Evolutionary conservation across 2,329 filamentous ascomycete genomes (phyloP), one percentile per base, ranked within the genome.

Genomic region (Colletotrichum simmondsii): DNA sequence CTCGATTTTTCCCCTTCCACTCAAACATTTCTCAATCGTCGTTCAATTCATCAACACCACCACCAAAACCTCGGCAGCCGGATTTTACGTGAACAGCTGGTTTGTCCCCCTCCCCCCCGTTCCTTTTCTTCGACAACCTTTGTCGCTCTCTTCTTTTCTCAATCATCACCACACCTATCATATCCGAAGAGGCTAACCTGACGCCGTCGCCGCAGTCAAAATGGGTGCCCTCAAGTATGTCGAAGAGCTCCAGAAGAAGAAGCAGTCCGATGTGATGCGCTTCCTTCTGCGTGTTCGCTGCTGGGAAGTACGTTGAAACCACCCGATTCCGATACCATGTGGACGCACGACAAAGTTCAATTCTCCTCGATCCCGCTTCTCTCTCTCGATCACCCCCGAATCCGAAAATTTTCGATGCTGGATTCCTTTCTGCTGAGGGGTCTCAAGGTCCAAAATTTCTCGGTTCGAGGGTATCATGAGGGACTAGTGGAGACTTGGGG

Each of bases 171-270:
- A 22, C 52, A 52, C 24, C n/a, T 37, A 24, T 22, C 24, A 57
- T n/a, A 35, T 46, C 53, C 14, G 4, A 52, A 60, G 42, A 53
- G 67, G 76, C 78, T 80, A 74, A 79, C 75, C 24, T 62, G 63
- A 60, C 26, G 64, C 68, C 32, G 60, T 57, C 64, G 32, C 64
- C 75, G 80, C 79, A 90, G 88, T 83, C 85, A 91, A 96, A 92
- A 98, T 98, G 97, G 97, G 97, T 94, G 96, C 96, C 91, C 95
- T 98, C 88, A 99, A 99, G 91, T 99, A 98, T 91, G 95, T 99
- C 90, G 97, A 99, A 93, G 97, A 99, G 92, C 94, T 99, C 91
- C 95, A 98, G 89, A 98, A 99, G 95, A 98, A 98, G 95, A 99
- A 99, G 95, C 97, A 99, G 93, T 98, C 95, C 87, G 97, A 99